Evolutionary conservation across 441 rosid genomes (phyloP).

Genomic region (Iberis amara): DNA sequence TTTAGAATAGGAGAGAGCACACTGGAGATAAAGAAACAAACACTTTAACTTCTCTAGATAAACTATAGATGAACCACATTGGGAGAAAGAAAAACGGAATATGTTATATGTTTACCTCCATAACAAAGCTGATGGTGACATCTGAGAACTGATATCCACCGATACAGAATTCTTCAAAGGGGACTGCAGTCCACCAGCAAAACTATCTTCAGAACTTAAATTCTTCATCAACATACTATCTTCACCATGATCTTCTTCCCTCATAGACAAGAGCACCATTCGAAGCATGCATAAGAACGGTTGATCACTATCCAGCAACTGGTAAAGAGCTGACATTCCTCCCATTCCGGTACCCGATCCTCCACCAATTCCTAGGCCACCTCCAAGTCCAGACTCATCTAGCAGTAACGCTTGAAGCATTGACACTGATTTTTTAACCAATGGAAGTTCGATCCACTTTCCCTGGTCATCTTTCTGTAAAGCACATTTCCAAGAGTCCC

Average conservation of each 20-base stretch:
- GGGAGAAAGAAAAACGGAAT: no score
- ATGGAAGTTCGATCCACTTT: conserved; percentile 86
- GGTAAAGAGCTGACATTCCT: conserved; percentile 91
- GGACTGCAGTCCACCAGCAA: conserved; percentile 43
- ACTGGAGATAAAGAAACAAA: conserved; percentile 38
- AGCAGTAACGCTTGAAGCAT: conserved; percentile 89
- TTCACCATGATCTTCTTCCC: conserved; percentile 87
- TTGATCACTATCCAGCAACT: conserved; percentile 87
- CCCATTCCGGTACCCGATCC: conserved; percentile 99
- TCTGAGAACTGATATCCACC: conserved; percentile 43
- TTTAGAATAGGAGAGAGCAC: conserved; percentile 89
- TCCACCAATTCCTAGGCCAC: conserved; percentile 91
- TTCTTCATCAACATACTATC: conserved; percentile 62
- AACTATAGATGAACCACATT: background rate
- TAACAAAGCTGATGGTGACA: conserved; percentile 72
- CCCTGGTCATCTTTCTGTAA: conserved; percentile 83
- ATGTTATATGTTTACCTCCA: conserved; percentile 64
- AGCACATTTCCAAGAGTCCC: conserved; percentile 73
- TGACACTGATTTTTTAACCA: conserved; percentile 80
- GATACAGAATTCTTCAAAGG: conserved; percentile 33
- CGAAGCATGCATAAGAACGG: conserved; percentile 97
- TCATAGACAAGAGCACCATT: conserved; percentile 88
- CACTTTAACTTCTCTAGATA: conserved; percentile 17
- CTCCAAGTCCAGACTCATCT: conserved; percentile 91
- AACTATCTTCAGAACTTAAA: conserved; percentile 42